Conservation (phyloP, 495 filamentous ascomycete genomes). For the Xylaria sp. region DNA sequence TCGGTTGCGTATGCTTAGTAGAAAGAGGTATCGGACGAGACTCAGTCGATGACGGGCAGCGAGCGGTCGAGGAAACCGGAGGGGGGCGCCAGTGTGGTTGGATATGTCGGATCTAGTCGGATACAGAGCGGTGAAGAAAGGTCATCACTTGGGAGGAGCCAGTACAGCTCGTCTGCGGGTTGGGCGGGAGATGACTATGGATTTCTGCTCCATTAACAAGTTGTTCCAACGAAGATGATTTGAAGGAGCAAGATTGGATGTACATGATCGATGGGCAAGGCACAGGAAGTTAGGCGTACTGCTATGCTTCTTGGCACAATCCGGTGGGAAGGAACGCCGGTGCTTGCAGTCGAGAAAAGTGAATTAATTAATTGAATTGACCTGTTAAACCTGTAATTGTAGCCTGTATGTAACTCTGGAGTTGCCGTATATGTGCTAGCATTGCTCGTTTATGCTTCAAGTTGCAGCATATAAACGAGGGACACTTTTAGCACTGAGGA, state of each 20-base stretch:
- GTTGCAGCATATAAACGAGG: too few species aligned
- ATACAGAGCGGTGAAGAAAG: background rate
- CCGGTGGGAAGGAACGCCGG: background rate
- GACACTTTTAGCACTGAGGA: too few species aligned
- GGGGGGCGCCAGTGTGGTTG: conserved; percentile 37
- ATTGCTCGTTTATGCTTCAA: too few species aligned
- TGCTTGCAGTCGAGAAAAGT: background rate
- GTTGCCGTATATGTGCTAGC: background rate
- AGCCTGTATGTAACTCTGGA: background rate
- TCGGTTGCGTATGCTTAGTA: conserved; percentile 60
- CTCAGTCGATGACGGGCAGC: conserved; percentile 38
- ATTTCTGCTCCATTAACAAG: background rate
- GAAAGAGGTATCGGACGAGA: conserved; percentile 67
- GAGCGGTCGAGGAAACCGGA: conserved; percentile 34
- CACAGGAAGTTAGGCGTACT: background rate
- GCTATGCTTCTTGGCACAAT: background rate
- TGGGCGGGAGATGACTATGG: background rate
- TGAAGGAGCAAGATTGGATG: background rate
- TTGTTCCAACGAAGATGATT: background rate
- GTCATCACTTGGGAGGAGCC: background rate
- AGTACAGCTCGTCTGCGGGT: background rate
- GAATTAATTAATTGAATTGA: background rate
- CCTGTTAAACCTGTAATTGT: background rate
- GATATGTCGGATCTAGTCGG: background rate
- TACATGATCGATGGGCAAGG: too few species aligned